These are phyloP conservation scores for Lobulomyces angularis DNA, from an alignment of 192 early-diverging fungal species.

Conservation along the genomic window DNA sequence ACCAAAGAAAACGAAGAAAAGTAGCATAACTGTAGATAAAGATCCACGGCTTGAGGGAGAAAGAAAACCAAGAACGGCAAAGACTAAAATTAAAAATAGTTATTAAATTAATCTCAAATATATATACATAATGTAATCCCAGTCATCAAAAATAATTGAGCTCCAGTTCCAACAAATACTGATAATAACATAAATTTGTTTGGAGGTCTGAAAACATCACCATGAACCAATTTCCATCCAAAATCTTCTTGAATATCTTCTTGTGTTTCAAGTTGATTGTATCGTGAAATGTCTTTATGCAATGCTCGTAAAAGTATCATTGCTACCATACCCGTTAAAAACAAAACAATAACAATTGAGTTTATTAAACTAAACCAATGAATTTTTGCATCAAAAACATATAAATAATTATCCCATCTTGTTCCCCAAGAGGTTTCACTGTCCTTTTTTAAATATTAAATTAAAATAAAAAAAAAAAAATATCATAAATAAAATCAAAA, in stretches of 20 bases:
- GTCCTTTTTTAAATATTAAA: slow-evolving; percentile 13
- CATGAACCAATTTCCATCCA: slow-evolving; percentile 56
- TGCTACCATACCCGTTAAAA: slow-evolving; percentile 43
- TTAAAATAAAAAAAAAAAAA: not conserved
- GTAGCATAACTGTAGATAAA: slow-evolving; percentile 78
- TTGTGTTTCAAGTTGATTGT: slow-evolving; percentile 36
- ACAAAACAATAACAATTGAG: slow-evolving; percentile 41
- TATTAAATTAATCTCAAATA: not conserved
- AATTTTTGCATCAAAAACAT: slow-evolving; percentile 35
- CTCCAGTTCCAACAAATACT: slow-evolving; percentile 44
- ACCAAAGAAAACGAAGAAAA: slow-evolving; percentile 83
- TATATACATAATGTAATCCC: slow-evolving; percentile 34
- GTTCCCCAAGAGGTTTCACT: slow-evolving; percentile 48
- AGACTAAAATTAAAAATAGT: slow-evolving; percentile 28
- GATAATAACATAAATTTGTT: slow-evolving; percentile 32
- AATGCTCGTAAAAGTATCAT: slow-evolving; percentile 45
- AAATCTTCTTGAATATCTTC: slow-evolving; percentile 49
- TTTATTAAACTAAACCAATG: slow-evolving; percentile 53
- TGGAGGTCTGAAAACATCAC: slow-evolving; percentile 48
- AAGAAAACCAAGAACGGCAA: slow-evolving; percentile 92
- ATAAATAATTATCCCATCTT: slow-evolving; percentile 46
- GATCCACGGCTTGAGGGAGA: slow-evolving; percentile 79
- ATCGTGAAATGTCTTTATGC: slow-evolving; percentile 46
- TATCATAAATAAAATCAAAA: not conserved
- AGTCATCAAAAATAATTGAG: slow-evolving; percentile 38